Evolutionary conservation across 805 yeast species (phyloP), one percentile per base, ranked within the genome.

Genomic region (Clavispora carvajalis): DNA sequence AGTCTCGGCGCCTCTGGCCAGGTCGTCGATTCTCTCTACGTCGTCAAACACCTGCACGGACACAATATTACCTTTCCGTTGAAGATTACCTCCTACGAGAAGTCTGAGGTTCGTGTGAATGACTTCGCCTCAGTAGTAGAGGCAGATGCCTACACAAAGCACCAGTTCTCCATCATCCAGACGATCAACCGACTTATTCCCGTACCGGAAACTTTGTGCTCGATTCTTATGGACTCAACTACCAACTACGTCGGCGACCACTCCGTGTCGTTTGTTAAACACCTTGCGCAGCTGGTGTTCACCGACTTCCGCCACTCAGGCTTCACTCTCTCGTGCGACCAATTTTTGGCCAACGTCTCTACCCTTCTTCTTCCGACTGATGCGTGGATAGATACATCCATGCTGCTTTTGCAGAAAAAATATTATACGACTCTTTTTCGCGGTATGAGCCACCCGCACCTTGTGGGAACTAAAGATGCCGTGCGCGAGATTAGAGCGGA

Each of bases 151-250:
- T 61, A 58, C 38, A 87, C 93, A 1, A 69, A 71, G 38, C 75
- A 78, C 34, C 85, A 81, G 51, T 70, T 78, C 49, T 77, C 90
- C 0, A 76, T 74, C 22, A 76, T 87, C 10, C 87, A 84, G 43
- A 88, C 85, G 1, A 67, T 84, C 2, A 77, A 76, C 41, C 51
- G 62, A 13, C 50, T 74, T 9, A 47, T 83, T 1, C 64, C 68
- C 11, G 26, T 51, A 23, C 62, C 61, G 52, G 62, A 62, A 36
- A 43, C 54, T 21, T 46, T 66, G 15, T 70, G 68, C 52, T 66
- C 65, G 3, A 51, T 71, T 9, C 44, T 77, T 7, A 33, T 66
- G 38, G 43, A 42, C 2, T 29, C 1, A 26, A 18, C 35, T 21
- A 13, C 35, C 5, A 9, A 22, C 10, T 9, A 8, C 11, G 22